A percentile compares a stretch with the other conserved stretches of the same genome.
Evolutionary conservation across 768 basidiomycete species (phyloP).

Genomic region (Lentinula lateritia): DNA sequence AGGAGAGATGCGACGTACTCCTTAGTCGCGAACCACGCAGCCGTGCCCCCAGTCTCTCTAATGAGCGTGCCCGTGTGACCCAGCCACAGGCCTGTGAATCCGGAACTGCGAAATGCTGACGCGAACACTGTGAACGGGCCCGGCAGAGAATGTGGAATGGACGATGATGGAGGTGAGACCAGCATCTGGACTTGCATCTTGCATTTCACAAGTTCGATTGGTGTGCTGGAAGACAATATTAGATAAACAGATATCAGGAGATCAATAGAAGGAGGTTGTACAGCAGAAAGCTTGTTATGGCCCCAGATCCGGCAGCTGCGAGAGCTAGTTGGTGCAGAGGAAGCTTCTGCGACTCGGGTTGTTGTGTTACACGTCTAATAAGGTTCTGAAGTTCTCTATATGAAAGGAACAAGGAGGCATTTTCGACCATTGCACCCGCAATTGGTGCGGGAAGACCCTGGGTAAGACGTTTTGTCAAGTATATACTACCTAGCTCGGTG

Average conservation of each 20-base stretch:
- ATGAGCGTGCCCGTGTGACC: constrained; percentile 85
- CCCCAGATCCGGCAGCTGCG: constrained; percentile 85
- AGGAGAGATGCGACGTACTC: constrained; percentile 67
- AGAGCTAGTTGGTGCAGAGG: constrained; percentile 65
- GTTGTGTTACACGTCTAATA: constrained; percentile 39
- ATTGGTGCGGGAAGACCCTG: constrained; percentile 94
- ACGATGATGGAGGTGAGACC: constrained; percentile 14
- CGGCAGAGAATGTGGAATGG: constrained; percentile 32
- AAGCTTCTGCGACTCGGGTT: constrained; percentile 37
- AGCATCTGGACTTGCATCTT: constrained; percentile 94
- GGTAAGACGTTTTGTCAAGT: constrained; percentile 1
- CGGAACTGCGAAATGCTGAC: constrained; percentile 46
- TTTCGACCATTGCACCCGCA: constrained; percentile 90
- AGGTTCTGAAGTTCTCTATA: constrained; percentile 75
- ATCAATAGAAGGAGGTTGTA: constrained; percentile 31
- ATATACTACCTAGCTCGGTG: not conserved
- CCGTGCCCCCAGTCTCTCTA: constrained; percentile 80
- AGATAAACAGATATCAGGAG: not conserved
- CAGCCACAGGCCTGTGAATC: constrained; percentile 74
- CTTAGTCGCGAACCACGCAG: constrained; percentile 86
- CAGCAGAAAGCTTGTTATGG: constrained; percentile 84
- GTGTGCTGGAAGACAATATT: constrained; percentile 46
- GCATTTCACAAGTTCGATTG: constrained; percentile 86
- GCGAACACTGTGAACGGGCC: constrained; percentile 67
- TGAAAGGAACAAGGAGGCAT: constrained; percentile 82